phyloP scores from a whole-genome alignment of 208 protist genomes.

The Crithidia mellificae region DNA sequence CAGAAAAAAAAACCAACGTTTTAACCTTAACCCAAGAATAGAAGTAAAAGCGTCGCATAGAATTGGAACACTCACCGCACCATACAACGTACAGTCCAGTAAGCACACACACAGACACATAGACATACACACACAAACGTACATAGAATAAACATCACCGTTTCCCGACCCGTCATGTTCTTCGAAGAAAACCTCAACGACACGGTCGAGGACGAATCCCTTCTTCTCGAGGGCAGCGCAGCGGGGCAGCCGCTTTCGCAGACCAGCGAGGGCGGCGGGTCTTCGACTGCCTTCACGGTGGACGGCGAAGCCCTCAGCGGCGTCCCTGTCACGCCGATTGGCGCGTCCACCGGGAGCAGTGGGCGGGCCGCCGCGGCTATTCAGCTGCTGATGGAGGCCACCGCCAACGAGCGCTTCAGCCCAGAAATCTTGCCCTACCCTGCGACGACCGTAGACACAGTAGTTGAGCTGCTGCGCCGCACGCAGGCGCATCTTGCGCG shows the following conservation, averaged over 20 bases:
- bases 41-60: no score
- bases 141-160: no score
- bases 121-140: no score
- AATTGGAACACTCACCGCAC: no score
- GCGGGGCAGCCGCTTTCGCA: slow-evolving; percentile 16
- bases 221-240: slow-evolving; percentile 1
- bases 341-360: background rate
- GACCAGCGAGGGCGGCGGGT: slow-evolving; percentile 25
- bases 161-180: no score
- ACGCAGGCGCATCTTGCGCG: slow-evolving; percentile 42
- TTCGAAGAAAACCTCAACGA: slow-evolving; percentile 74
- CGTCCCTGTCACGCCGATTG: background rate
- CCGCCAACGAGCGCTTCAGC: slow-evolving; percentile 77
- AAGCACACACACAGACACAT: no score
- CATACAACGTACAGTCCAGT: no score
- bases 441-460: slow-evolving; percentile 44
- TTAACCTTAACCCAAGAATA: no score
- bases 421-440: slow-evolving; percentile 87
- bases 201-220: slow-evolving; percentile 35
- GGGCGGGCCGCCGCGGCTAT: slow-evolving; percentile 25
- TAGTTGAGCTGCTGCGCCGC: slow-evolving; percentile 44
- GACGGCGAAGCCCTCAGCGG: slow-evolving; percentile 8
- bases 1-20: no score
- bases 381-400: slow-evolving; percentile 65
- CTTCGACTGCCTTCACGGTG: slow-evolving; percentile 15